Conservation (phyloP, 352 stramenopile genomes). For the Globisporangium acanthophoron region DNA sequence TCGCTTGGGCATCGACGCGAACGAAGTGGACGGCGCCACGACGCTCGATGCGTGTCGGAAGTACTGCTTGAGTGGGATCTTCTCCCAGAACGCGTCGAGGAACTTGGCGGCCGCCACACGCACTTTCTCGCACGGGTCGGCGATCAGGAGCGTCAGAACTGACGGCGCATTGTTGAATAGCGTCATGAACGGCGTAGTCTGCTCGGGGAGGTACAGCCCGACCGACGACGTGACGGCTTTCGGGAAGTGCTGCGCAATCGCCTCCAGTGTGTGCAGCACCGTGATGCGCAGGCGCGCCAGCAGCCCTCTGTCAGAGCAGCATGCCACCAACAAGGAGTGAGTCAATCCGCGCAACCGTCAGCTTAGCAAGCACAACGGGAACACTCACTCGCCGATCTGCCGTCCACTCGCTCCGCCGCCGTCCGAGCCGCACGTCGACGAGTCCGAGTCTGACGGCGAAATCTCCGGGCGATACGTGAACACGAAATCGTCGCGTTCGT, state of each 20-base stretch:
- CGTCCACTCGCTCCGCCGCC: constrained; percentile 18
- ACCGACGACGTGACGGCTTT: constrained; percentile 72
- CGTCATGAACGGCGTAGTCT: constrained; percentile 78
- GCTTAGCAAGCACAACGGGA: no score
- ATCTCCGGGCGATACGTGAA: constrained; percentile 55
- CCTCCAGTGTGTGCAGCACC: constrained; percentile 65
- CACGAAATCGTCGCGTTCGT: constrained; percentile 46
- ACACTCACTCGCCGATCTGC: constrained; percentile 45
- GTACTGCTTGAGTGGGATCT: constrained; percentile 78
- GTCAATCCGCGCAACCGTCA: neutral
- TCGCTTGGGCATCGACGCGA: constrained; percentile 80
- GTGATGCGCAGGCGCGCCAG: constrained; percentile 67
- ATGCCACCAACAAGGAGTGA: neutral
- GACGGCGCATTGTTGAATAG: constrained; percentile 72
- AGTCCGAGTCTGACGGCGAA: constrained; percentile 61
- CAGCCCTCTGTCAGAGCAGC: constrained; percentile 32
- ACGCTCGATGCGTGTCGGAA: constrained; percentile 51
- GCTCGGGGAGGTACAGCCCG: constrained; percentile 76
- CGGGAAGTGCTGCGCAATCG: constrained; percentile 61
- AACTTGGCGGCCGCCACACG: constrained; percentile 72
- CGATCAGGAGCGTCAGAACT: constrained; percentile 69
- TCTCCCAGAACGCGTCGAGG: constrained; percentile 77
- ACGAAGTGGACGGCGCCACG: constrained; percentile 54
- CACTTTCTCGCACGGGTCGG: constrained; percentile 71
- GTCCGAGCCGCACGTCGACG: constrained; percentile 65